Conservation (phyloP, 2,329 filamentous ascomycete species). For the Pseudocercospora musae region DNA sequence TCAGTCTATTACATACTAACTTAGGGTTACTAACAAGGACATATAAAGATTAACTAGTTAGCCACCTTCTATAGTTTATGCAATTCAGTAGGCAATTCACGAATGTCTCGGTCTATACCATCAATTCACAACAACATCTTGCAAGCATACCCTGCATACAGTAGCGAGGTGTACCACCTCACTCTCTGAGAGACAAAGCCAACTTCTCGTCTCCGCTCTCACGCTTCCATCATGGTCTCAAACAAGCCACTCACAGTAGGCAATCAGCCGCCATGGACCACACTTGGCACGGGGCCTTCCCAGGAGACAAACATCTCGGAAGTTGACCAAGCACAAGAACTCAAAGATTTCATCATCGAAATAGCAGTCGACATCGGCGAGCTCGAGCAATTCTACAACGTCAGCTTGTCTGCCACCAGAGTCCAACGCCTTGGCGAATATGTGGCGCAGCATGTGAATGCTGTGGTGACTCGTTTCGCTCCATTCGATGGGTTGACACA, state of each 20-base stretch:
- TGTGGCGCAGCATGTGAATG: slow-evolving; percentile 42
- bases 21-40: too few species aligned
- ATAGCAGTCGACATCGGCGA: slow-evolving; percentile 42
- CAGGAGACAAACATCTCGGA: neutral
- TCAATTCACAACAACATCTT: too few species aligned
- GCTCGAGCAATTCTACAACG: slow-evolving; percentile 50
- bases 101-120: too few species aligned
- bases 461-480: slow-evolving; percentile 30
- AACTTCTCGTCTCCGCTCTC: neutral
- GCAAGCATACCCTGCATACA: too few species aligned
- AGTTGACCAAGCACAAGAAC: neutral
- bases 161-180: neutral
- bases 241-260: neutral
- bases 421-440: slow-evolving; percentile 42
- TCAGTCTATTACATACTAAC: too few species aligned
- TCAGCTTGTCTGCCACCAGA: slow-evolving; percentile 45
- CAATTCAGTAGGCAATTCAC: too few species aligned
- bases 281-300: neutral
- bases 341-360: slow-evolving; percentile 13
- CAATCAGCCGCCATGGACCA: neutral
- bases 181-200: neutral
- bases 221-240: neutral
- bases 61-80: too few species aligned
- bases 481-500: slow-evolving; percentile 42
- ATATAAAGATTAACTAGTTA: too few species aligned